Base-by-base conservation (phyloP, 2,329 filamentous ascomycete genomes). In the Cladosporium sp. region DNA sequence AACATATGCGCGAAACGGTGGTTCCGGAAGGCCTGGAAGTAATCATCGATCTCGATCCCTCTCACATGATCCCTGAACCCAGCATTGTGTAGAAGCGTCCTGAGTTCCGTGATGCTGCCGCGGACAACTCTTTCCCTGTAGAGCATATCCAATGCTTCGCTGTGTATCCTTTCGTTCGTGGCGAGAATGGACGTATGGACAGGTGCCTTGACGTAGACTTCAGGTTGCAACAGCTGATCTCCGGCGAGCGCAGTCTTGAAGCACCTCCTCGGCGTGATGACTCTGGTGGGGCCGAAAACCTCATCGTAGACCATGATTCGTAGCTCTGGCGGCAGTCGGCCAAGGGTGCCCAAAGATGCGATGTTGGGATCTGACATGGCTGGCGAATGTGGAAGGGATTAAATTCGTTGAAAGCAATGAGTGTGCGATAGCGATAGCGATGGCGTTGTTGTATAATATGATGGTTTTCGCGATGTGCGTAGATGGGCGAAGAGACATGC, bases 141-240 rank as follows among this genome's bases (percentile, higher is more conserved):
- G 67, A 70, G 67, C 6, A 63, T 28, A 1, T 67, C 63, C 15
- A 68, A 55, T 32, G 66, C 65, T 59, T 70, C 66, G 28, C 15
- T 15, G 51, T 59, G 52, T n/a, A 67, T 66, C 7, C 32, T 14
- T 64, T 66, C 65, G 49, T 54, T 68, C 14, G 62, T 49, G 5
- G 63, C 57, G 12, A 70, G 55, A 44, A 70, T 67, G 10, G 54
- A 24, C 2, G 54, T 68, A 32, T 61, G 15, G n/a, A 58, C 32
- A 6, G n/a, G 54, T 18, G 54, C 7, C 12, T 58, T 36, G n/a
- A 10, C 21, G n/a, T 24, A 32, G n/a, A n/a, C 10, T 14, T 28
- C 41, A 4, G 59, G 32, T 21, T 58, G 32, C 14, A 58, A 26
- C 6, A 36, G 4, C n/a, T 38, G n/a, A 21, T 52, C 24, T 18